Percentiles rank a stretch among this genome's conserved stretches.
Conservation (phyloP, 2,329 filamentous ascomycete species). For the Daldinia eschscholtzii region DNA sequence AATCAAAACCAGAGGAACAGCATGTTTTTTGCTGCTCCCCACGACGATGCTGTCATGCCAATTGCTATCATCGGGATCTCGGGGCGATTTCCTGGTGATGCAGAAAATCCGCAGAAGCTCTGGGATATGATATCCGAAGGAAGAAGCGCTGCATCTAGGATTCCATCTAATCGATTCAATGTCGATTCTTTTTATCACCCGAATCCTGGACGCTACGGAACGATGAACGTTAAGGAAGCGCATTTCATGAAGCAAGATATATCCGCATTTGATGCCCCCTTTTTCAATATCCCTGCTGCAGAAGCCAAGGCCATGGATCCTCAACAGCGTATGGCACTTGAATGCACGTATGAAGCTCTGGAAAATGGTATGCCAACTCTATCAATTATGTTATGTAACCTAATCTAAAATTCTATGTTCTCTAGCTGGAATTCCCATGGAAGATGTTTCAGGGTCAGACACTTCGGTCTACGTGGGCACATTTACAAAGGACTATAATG, state of each 20-base stretch:
- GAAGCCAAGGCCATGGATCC: neutral
- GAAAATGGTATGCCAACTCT: neutral
- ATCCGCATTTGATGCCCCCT: neutral
- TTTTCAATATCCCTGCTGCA: neutral
- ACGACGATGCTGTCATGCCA: constrained; percentile 3
- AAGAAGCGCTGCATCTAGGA: neutral
- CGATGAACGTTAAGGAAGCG: neutral
- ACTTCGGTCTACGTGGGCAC: constrained; percentile 53
- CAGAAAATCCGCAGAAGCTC: neutral
- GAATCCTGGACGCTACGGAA: neutral
- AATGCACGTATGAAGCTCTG: constrained; percentile 3
- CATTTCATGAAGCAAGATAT: constrained; percentile 3
- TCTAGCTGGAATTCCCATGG: constrained; percentile 49
- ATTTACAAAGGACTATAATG: constrained; percentile 49
- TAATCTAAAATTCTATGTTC: neutral
- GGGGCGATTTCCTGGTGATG: neutral
- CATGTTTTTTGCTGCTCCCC: neutral
- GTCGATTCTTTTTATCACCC: neutral
- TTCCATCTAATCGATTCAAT: neutral
- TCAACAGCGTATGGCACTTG: neutral
- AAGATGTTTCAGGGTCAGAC: constrained; percentile 45
- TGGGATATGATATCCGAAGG: constrained; percentile 2
- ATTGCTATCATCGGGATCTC: neutral
- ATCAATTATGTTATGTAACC: neutral
- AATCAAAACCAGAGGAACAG: neutral